These are phyloP conservation scores for Monosporozyma servazzii DNA, from an alignment of 805 yeast genomes.

Conservation along the genomic window DNA sequence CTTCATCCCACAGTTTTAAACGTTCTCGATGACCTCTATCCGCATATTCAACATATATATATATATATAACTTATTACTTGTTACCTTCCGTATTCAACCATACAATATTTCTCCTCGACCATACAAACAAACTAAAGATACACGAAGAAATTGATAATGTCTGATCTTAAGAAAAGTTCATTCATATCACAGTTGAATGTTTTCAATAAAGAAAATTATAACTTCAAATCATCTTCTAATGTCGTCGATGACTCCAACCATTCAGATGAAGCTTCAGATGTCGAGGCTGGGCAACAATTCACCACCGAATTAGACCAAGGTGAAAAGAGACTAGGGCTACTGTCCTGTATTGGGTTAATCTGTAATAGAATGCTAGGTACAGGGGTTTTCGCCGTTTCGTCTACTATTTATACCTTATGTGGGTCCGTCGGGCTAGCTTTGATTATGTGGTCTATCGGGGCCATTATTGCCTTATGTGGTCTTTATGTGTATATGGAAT, in stretches of 20 bases:
- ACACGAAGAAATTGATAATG: slow-evolving; percentile 3
- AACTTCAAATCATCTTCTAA: slow-evolving; percentile 5
- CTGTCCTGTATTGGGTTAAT: slow-evolving; percentile 56
- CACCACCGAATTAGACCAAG: slow-evolving; percentile 33
- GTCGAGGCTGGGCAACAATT: slow-evolving; percentile 25
- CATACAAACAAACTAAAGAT: background rate
- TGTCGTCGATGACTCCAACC: background rate
- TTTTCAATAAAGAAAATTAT: slow-evolving; percentile 25
- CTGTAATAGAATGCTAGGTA: slow-evolving; percentile 63
- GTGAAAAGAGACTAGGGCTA: slow-evolving; percentile 39
- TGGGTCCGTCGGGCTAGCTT: slow-evolving; percentile 65
- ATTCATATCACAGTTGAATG: slow-evolving; percentile 23
- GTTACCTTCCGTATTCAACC: background rate
- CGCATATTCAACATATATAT: background rate
- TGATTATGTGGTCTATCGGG: slow-evolving; percentile 70
- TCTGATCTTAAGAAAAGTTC: slow-evolving; percentile 9
- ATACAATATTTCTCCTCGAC: background rate
- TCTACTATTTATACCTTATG: slow-evolving; percentile 40
- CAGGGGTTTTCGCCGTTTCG: slow-evolving; percentile 69
- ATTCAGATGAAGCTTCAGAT: slow-evolving; percentile 11
- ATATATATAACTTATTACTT: background rate
- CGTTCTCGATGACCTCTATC: background rate
- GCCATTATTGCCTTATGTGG: slow-evolving; percentile 58
- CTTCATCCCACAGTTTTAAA: too few relatives aligned
- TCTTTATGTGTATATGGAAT: slow-evolving; percentile 66